Evolutionary conservation across 2,329 filamentous ascomycete species (phyloP).

Genomic region (Anthostomella pinea): DNA sequence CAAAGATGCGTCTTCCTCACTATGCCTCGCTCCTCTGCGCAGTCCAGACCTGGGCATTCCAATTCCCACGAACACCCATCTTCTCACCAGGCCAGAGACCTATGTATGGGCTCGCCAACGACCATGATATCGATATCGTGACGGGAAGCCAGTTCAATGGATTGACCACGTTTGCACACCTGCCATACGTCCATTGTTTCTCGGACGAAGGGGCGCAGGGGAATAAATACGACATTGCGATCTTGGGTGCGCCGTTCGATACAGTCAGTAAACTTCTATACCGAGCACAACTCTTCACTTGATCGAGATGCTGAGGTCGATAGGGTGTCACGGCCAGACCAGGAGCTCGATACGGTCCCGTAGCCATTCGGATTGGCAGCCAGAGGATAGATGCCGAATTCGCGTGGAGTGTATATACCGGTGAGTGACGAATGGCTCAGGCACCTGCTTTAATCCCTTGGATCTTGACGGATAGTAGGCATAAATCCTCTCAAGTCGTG

Average conservation of each 20-base stretch:
- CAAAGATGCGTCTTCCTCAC: conserved; percentile 3
- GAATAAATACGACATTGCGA: conserved; percentile 54
- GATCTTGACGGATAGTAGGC: conserved; percentile 18
- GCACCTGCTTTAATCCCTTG: too few species aligned
- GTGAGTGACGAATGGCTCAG: conserved; percentile 20
- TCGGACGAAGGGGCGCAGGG: conserved; percentile 40
- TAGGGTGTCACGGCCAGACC: conserved; percentile 33
- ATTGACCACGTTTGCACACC: conserved; percentile 62
- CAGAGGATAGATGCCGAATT: conserved; percentile 23
- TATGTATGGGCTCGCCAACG: conserved; percentile 15
- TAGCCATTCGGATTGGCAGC: conserved; percentile 32
- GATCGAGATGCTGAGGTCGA: conserved; percentile 4
- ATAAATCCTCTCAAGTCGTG: conserved; percentile 69
- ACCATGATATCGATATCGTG: conserved; percentile 39
- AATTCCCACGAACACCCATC: conserved; percentile 20
- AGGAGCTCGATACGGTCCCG: conserved; percentile 36
- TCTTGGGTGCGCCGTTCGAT: conserved; percentile 50
- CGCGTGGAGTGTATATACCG: conserved; percentile 48
- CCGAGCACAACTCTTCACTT: too few species aligned
- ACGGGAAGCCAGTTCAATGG: conserved; percentile 47
- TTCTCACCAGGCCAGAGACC: conserved; percentile 15
- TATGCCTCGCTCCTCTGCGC: conserved; percentile 6
- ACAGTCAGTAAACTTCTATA: conserved; percentile 32
- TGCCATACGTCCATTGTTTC: conserved; percentile 59
- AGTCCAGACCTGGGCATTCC: conserved; percentile 13